Conservation (phyloP, 2,329 filamentous ascomycete genomes). For the Teratosphaeriaceae sp. region DNA sequence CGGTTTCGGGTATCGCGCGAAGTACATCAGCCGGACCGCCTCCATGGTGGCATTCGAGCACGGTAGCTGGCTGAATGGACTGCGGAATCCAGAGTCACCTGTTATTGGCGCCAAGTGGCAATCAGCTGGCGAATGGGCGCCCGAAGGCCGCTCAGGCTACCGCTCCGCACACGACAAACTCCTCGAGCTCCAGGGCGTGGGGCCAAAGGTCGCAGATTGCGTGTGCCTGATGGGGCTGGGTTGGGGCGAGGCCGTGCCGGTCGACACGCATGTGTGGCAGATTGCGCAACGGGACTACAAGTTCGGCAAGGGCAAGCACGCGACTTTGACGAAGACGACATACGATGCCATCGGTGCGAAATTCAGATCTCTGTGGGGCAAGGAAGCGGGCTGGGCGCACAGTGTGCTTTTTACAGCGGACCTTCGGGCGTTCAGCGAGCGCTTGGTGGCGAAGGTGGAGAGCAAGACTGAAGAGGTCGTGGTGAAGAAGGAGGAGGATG, state of each 20-base stretch:
- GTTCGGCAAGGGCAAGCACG: conserved; percentile 75
- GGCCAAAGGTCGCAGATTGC: conserved; percentile 95
- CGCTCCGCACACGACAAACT: conserved; percentile 73
- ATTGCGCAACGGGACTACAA: conserved; percentile 95
- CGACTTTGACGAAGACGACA: conserved; percentile 78
- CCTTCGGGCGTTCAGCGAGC: conserved; percentile 73
- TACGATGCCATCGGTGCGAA: conserved; percentile 88
- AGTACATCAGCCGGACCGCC: conserved; percentile 85
- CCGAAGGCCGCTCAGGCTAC: conserved; percentile 59
- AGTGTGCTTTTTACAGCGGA: conserved; percentile 95
- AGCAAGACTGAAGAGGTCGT: conserved; percentile 39
- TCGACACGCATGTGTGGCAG: conserved; percentile 98
- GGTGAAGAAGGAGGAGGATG: conserved; percentile 31
- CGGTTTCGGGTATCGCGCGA: conserved; percentile 91
- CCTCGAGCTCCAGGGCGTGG: conserved; percentile 75
- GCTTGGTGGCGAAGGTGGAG: conserved; percentile 44
- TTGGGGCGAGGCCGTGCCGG: conserved; percentile 90
- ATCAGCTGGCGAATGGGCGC: conserved; percentile 42
- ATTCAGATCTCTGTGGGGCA: conserved; percentile 84
- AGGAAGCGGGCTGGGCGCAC: conserved; percentile 95
- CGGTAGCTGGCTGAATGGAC: conserved; percentile 64
- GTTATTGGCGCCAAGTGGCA: conserved; percentile 45
- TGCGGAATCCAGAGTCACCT: conserved; percentile 71
- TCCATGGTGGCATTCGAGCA: conserved; percentile 62
- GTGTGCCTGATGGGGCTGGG: conserved; percentile 94